Base-by-base conservation (phyloP, 208 protist genomes). In the Wallacemonas sp. region DNA sequence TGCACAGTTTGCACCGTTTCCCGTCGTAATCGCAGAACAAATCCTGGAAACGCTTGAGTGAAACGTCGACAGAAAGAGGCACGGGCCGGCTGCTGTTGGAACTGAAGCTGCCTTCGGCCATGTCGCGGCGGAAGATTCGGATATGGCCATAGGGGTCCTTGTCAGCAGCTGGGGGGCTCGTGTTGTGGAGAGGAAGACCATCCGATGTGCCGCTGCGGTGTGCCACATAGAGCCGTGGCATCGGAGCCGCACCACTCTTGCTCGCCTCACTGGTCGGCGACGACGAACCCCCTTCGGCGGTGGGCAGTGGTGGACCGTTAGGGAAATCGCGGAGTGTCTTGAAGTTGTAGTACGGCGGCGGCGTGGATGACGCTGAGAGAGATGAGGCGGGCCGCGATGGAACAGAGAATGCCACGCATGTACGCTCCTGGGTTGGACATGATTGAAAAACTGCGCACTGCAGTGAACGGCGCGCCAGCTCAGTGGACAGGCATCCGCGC, bases 1-100 rank as follows among this genome's bases (percentile, higher is more conserved):
- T 96, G 71, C 90, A 96, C 61, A 96, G 63, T 61, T 91, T 91
- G 64, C 90, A 96, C 3, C 87, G 84, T 53, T 86, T 87, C 6
- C 60, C 64, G 8, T 92, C 87, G 64, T 77, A 92, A 54, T 96
- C 87, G 59, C 70, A 80, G 65, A 96, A 96, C 66, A 86, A 65
- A 27, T 93, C 90, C n/a, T 77, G 26, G 59, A 93, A 88, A 2
- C 77, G 80, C 51, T 87, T 88, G 0, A 80, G 17, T 4, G 75
- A 61, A 0, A 89, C 75, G 66, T 96, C 86, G 1, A 96, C 72
- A 55, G 79, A 90, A 26, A 93, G 51, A 24, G 56, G 39, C 28
- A 79, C 60, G n/a, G 61, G 15, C 27, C 67, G 28, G 31, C 56
- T 14, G 49, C 14, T 28, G 31, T 65, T 34, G 12, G 26, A 34